phyloP scores from a whole-genome alignment of 345 rosid genomes.

The Cardiospermum halicacabum region DNA sequence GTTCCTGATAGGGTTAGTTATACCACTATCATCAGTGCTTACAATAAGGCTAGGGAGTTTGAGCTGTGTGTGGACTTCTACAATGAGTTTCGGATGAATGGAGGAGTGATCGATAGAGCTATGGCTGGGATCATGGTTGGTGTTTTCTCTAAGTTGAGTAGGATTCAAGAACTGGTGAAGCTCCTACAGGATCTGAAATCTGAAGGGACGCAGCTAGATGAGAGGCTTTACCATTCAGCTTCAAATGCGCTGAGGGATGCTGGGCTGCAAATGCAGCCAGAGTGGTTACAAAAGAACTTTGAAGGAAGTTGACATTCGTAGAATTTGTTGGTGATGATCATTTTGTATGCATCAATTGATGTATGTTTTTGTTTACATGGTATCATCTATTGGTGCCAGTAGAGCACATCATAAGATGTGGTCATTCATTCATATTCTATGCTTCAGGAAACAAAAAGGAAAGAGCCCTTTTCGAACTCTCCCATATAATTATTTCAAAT shows the following conservation, averaged over 20 bases:
- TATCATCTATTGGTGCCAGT: background rate
- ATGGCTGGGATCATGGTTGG: conserved; percentile 88
- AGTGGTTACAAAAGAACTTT: conserved; percentile 65
- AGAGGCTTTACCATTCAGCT: conserved; percentile 61
- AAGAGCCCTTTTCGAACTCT: too few species aligned
- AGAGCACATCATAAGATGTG: background rate
- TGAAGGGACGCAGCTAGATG: conserved; percentile 55
- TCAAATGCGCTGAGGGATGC: conserved; percentile 74
- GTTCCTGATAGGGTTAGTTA: conserved; percentile 77
- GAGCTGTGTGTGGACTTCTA: conserved; percentile 54
- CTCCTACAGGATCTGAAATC: conserved; percentile 63
- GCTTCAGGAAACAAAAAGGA: too few species aligned
- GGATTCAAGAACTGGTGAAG: conserved; percentile 62
- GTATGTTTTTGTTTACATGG: background rate
- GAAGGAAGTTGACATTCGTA: conserved; percentile 18
- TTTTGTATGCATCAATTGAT: background rate
- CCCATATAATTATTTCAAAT: too few species aligned
- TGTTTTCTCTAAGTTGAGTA: conserved; percentile 67
- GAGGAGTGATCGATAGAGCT: conserved; percentile 58
- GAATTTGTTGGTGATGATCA: background rate
- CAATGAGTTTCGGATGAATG: conserved; percentile 49
- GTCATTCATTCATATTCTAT: background rate
- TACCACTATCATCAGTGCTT: conserved; percentile 65
- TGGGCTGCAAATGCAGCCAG: conserved; percentile 51
- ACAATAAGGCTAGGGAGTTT: conserved; percentile 55